These are phyloP conservation scores for Leccinellum luteum DNA, from an alignment of 768 basidiomycete genomes.

Conservation along the genomic window DNA sequence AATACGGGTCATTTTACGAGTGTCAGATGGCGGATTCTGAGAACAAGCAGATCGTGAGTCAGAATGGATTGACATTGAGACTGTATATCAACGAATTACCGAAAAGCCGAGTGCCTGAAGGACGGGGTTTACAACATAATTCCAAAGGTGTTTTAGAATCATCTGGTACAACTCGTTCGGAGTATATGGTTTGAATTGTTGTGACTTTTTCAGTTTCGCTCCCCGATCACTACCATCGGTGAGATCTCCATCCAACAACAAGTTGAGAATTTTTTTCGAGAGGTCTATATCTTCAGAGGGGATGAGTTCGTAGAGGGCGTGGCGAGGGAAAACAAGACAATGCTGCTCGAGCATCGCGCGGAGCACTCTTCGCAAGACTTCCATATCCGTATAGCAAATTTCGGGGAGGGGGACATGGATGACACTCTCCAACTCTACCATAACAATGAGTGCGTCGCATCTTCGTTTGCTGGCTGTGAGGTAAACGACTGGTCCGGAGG, in stretches of 20 bases:
- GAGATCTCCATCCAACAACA: background rate
- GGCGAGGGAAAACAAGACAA: background rate
- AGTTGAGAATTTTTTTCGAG: background rate
- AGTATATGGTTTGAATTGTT: background rate
- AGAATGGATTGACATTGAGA: background rate
- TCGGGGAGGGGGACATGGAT: too few relatives aligned
- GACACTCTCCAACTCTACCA: too few relatives aligned
- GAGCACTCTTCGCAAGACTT: background rate
- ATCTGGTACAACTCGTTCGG: background rate
- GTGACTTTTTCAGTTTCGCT: background rate
- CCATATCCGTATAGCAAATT: background rate
- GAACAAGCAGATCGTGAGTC: background rate
- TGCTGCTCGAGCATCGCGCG: background rate
- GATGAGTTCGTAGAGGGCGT: background rate
- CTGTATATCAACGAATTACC: background rate
- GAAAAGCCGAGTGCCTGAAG: background rate
- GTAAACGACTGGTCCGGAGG: too few relatives aligned
- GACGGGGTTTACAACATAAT: background rate
- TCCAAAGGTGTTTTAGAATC: background rate
- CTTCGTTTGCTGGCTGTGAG: too few relatives aligned
- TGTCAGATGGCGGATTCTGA: background rate
- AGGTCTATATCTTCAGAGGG: background rate
- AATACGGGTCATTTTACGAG: background rate
- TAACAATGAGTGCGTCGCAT: too few relatives aligned
- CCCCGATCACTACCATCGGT: background rate